phyloP scores from a whole-genome alignment of 768 basidiomycete genomes.

The Gymnopilus dilepis region DNA sequence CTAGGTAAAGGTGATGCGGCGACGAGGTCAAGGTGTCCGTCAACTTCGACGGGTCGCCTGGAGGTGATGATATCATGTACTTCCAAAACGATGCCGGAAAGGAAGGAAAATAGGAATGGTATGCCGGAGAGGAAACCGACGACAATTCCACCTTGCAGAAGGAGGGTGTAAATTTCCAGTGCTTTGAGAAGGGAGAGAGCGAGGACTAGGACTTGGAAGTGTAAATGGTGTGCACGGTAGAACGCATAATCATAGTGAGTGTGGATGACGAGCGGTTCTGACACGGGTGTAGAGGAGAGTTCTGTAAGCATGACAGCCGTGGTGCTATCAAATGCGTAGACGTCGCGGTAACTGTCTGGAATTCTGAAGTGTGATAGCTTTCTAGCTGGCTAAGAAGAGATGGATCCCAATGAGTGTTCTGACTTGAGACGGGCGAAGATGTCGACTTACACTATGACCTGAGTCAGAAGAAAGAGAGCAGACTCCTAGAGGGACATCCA shows the following conservation, averaged over 20 bases:
- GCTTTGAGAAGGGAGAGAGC: slow-evolving; percentile 3
- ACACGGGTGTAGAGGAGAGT: not conserved
- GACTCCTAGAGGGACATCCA: not conserved
- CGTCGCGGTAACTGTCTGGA: not conserved
- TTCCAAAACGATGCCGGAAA: slow-evolving; percentile 7
- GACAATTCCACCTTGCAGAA: not conserved
- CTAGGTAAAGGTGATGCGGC: slow-evolving; percentile 28
- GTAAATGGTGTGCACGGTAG: slow-evolving; percentile 2
- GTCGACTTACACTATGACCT: not conserved
- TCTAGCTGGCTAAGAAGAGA: too few relatives aligned
- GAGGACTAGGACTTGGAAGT: slow-evolving; percentile 5
- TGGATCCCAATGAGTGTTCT: too few relatives aligned
- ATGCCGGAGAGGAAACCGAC: not conserved
- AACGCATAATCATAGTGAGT: slow-evolving; percentile 4
- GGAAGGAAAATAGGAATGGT: not conserved
- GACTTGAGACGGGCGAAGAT: too few relatives aligned
- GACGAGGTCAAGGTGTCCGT: slow-evolving; percentile 25
- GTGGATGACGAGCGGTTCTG: not conserved
- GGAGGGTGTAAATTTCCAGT: not conserved
- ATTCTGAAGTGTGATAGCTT: too few relatives aligned
- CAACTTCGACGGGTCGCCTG: slow-evolving; percentile 8
- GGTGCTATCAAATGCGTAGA: slow-evolving; percentile 7
- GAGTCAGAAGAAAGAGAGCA: not conserved
- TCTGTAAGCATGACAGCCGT: slow-evolving; percentile 6
- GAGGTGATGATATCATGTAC: slow-evolving; percentile 17